Evolutionary conservation across 345 rosid genomes (phyloP).

Genomic region (Citrus unshiu): DNA sequence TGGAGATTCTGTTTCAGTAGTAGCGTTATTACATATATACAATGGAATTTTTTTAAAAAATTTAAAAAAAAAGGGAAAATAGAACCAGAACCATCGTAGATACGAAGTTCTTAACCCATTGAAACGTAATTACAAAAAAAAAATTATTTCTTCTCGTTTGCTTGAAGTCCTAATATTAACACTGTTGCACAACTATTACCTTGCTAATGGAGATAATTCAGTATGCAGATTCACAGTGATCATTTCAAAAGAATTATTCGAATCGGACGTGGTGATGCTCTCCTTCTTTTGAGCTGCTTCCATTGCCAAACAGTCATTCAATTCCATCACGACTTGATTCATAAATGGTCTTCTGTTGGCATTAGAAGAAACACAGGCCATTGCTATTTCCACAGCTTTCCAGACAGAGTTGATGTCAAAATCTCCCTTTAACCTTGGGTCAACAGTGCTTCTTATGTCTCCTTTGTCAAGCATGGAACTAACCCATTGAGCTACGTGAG

Average conservation of each 20-base stretch:
- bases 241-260: not conserved
- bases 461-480: constrained; percentile 31
- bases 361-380: constrained; percentile 33
- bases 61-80: too few species aligned
- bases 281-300: not conserved
- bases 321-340: constrained; percentile 30
- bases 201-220: not conserved
- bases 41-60: too few species aligned
- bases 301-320: constrained; percentile 25
- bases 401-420: constrained; percentile 29
- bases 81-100: too few species aligned
- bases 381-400: constrained; percentile 46
- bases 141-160: too few species aligned
- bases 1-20: too few species aligned
- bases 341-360: constrained; percentile 33
- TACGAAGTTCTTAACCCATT: too few species aligned
- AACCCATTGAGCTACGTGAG: constrained; percentile 36
- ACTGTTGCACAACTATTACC: not conserved
- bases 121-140: too few species aligned
- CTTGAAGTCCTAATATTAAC: too few species aligned
- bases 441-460: constrained; percentile 38
- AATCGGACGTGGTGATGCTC: not conserved
- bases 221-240: not conserved
- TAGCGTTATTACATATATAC: too few species aligned
- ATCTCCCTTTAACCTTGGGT: constrained; percentile 36